Evolutionary conservation across 2,329 filamentous ascomycete species (phyloP).

Genomic region (Knoxdaviesia capensis): DNA sequence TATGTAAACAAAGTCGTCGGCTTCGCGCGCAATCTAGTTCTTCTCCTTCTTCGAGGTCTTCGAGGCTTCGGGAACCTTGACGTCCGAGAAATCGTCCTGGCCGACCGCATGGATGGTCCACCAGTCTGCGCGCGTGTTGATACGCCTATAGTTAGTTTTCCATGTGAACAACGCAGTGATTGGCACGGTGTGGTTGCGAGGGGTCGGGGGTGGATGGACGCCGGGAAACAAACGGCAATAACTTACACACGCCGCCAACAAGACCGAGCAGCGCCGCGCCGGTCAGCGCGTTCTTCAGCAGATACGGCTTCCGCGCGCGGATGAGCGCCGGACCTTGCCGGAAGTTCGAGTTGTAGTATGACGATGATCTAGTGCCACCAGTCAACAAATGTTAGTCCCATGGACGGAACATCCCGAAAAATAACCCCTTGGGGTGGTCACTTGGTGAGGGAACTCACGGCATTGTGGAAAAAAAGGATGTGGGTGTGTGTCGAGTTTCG

Average conservation of each 20-base stretch:
- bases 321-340: conserved; percentile 76
- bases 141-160: background rate
- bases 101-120: conserved; percentile 66
- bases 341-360: conserved; percentile 82
- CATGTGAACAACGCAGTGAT: background rate
- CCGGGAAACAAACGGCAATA: background rate
- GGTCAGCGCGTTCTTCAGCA: conserved; percentile 73
- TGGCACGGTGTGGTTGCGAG: background rate
- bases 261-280: conserved; percentile 58
- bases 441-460: conserved; percentile 1
- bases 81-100: conserved; percentile 93
- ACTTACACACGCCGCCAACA: conserved; percentile 73
- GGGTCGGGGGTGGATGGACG: background rate
- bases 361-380: conserved; percentile 24
- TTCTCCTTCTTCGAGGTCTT: conserved; percentile 1
- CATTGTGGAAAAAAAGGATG: conserved; percentile 3
- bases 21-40: no score
- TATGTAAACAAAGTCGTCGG: no score
- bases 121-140: conserved; percentile 18
- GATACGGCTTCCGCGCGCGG: conserved; percentile 76
- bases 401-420: no score
- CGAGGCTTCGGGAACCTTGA: conserved; percentile 66
- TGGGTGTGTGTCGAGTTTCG: background rate
- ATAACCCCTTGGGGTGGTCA: background rate
- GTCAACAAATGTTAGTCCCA: no score